phyloP scores from a whole-genome alignment of 2,329 filamentous ascomycete species.

The Thelonectria blattea region DNA sequence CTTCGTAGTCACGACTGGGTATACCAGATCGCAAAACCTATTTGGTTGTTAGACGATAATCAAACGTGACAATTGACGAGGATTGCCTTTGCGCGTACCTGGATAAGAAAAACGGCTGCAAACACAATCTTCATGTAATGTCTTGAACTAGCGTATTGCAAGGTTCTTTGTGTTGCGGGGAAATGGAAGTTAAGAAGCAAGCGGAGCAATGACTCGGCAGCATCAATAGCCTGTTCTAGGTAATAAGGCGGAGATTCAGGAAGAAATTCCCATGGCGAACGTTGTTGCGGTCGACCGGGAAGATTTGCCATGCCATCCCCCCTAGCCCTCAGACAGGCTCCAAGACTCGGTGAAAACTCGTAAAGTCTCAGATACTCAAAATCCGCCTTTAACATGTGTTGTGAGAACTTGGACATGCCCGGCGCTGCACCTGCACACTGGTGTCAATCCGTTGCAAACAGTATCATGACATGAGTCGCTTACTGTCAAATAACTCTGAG shows the following conservation, averaged over 20 bases:
- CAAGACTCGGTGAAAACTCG: conserved; percentile 13
- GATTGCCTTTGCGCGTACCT: not conserved
- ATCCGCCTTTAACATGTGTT: conserved; percentile 4
- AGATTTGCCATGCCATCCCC: not conserved
- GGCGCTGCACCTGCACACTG: not conserved
- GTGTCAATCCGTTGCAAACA: not conserved
- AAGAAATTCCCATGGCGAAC: not conserved
- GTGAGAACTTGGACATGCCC: conserved; percentile 3
- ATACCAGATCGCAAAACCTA: conserved; percentile 7
- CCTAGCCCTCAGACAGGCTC: conserved; percentile 1
- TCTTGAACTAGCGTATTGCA: conserved; percentile 11
- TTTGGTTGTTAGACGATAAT: not conserved
- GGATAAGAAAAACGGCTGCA: conserved; percentile 14
- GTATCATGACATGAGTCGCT: not conserved
- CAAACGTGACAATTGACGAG: too few species aligned
- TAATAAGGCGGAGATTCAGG: conserved; percentile 8
- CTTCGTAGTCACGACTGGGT: conserved; percentile 4
- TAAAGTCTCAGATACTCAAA: conserved; percentile 19
- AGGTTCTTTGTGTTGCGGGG: not conserved
- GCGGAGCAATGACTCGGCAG: conserved; percentile 1
- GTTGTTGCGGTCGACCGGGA: not conserved
- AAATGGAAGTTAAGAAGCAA: conserved; percentile 11
- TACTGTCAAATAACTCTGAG: not conserved
- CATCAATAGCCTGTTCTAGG: conserved; percentile 16
- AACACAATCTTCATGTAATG: conserved; percentile 20